Evolutionary conservation across 208 protist genomes (phyloP).

Genomic region (Leishmania gerbilli): DNA sequence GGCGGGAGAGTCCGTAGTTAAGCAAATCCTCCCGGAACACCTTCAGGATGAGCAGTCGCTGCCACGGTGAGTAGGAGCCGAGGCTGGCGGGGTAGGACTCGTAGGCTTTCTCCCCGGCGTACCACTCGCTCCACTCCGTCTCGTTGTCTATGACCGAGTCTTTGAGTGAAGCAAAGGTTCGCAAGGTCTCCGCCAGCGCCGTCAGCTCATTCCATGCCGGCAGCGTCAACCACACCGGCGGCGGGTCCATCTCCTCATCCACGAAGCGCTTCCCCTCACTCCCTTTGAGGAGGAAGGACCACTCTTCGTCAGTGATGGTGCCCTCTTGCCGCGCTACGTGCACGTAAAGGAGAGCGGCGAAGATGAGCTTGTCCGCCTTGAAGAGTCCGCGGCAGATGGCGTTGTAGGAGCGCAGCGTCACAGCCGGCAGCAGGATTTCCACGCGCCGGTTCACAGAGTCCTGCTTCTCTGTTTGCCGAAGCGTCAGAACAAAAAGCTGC

Average conservation of each 20-base stretch:
- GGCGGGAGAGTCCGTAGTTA: slow-evolving; percentile 80
- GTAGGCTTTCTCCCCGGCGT: slow-evolving; percentile 87
- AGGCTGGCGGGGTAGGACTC: slow-evolving; percentile 51
- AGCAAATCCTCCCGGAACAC: slow-evolving; percentile 91
- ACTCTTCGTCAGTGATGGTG: slow-evolving; percentile 76
- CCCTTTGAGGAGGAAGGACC: slow-evolving; percentile 90
- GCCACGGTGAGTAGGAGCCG: slow-evolving; percentile 55
- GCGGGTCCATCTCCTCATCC: slow-evolving; percentile 75
- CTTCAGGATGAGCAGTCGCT: slow-evolving; percentile 90
- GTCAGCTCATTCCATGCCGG: slow-evolving; percentile 93
- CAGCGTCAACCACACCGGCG: slow-evolving; percentile 88
- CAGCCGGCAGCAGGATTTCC: slow-evolving; percentile 77
- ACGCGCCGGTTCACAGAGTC: slow-evolving; percentile 79
- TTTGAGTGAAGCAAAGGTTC: slow-evolving; percentile 85
- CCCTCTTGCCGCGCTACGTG: slow-evolving; percentile 83
- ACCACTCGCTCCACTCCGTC: slow-evolving; percentile 88
- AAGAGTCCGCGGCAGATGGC: slow-evolving; percentile 96
- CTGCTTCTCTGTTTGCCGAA: slow-evolving; percentile 88
- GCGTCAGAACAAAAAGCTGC: slow-evolving; percentile 86
- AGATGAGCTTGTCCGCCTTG: slow-evolving; percentile 96
- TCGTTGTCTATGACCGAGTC: slow-evolving; percentile 86
- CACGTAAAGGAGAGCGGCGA: slow-evolving; percentile 94
- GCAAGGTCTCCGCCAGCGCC: slow-evolving; percentile 78
- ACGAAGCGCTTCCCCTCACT: slow-evolving; percentile 75
- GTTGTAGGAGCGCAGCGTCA: slow-evolving; percentile 90